phyloP scores from a whole-genome alignment of 2,329 filamentous ascomycete species.

The Fusarium coicis region DNA sequence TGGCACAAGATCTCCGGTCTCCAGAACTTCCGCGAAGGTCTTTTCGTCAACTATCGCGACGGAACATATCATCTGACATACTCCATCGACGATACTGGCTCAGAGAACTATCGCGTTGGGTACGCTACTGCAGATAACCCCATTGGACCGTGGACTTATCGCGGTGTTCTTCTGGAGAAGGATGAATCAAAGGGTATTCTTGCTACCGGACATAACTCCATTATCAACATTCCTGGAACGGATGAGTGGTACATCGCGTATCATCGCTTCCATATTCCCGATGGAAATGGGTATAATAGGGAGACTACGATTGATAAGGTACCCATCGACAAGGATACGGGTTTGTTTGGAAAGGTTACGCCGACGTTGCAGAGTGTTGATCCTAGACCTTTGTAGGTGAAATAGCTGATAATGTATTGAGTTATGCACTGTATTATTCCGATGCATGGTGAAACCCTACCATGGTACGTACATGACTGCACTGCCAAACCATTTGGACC shows the following conservation, averaged over 20 bases:
- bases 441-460: background rate
- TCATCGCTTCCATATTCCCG: conserved; percentile 58
- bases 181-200: conserved; percentile 55
- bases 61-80: conserved; percentile 61
- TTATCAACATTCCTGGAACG: conserved; percentile 58
- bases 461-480: no score
- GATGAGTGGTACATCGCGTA: conserved; percentile 63
- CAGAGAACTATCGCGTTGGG: conserved; percentile 58
- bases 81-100: conserved; percentile 59
- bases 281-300: conserved; percentile 55
- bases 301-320: conserved; percentile 57
- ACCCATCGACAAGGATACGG: conserved; percentile 51
- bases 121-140: conserved; percentile 53
- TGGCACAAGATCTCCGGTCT: conserved; percentile 51
- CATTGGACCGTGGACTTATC: conserved; percentile 58
- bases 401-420: accelerated
- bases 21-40: conserved; percentile 53
- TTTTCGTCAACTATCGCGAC: conserved; percentile 57
- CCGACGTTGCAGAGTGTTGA: conserved; percentile 38
- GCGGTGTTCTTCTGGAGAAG: conserved; percentile 57
- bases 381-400: background rate
- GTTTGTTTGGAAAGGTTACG: conserved; percentile 51
- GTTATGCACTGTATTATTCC: accelerated
- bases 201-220: conserved; percentile 57
- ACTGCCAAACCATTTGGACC: background rate